A percentile compares a stretch with the other conserved stretches of the same genome.
These are phyloP conservation scores for Jasminum sambac DNA, from an alignment of 257 asterid genomes.

Conservation along the genomic window DNA sequence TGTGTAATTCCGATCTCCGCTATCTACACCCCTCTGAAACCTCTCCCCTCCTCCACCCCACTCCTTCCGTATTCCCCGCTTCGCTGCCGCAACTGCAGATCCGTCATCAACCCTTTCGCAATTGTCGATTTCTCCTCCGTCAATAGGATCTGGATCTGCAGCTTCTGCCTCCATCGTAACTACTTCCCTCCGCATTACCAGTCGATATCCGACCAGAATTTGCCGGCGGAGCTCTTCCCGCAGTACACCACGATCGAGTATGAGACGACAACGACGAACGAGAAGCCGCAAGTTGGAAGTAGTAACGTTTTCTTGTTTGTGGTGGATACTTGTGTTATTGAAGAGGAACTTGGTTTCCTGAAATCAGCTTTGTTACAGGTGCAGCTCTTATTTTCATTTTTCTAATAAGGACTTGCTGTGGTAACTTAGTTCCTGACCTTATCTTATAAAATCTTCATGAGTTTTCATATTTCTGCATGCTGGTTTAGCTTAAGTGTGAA, in stretches of 20 bases:
- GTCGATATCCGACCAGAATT: slow-evolving; percentile 71
- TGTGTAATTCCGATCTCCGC: slow-evolving; percentile 94
- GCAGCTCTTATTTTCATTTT: not conserved
- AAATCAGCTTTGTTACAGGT: slow-evolving; percentile 89
- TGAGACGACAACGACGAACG: slow-evolving; percentile 45
- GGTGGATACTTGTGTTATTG: slow-evolving; percentile 84
- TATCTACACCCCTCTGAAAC: slow-evolving; percentile 82
- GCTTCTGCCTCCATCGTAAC: slow-evolving; percentile 83
- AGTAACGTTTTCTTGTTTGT: slow-evolving; percentile 72
- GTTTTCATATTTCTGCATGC: not conserved
- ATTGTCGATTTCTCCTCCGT: slow-evolving; percentile 83
- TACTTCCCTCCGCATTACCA: slow-evolving; percentile 88
- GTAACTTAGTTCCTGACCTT: not conserved
- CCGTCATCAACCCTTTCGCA: slow-evolving; percentile 86
- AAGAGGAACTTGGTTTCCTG: slow-evolving; percentile 85
- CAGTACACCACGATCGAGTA: slow-evolving; percentile 90
- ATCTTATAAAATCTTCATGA: not conserved
- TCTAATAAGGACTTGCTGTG: not conserved
- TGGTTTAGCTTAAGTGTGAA: not conserved
- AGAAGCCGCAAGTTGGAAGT: slow-evolving; percentile 35
- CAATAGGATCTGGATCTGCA: slow-evolving; percentile 92
- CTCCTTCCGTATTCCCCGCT: slow-evolving; percentile 83
- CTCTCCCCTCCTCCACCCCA: slow-evolving; percentile 60
- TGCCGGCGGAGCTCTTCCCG: slow-evolving; percentile 96
- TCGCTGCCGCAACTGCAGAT: slow-evolving; percentile 94